Evolutionary conservation across 257 asterid genomes (phyloP), one percentile per base, ranked within the genome.

Genomic region (Dorcoceras hygrometricum): DNA sequence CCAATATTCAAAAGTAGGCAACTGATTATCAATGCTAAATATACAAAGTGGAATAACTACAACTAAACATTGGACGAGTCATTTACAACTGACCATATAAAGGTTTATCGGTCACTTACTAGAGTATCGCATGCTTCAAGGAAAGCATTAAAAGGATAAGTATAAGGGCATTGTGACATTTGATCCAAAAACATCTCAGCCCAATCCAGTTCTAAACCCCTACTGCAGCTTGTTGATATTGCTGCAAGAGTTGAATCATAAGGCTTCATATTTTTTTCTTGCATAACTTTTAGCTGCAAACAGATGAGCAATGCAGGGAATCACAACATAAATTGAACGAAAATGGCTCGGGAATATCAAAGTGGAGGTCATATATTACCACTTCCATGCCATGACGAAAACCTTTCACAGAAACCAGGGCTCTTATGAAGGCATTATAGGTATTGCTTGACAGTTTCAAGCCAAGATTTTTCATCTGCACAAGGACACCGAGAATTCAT

Each of bases 381-480:
- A 80, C 78, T 86, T 92, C 84, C 74, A 87, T 69, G 85, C 87
- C 91, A 66, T 81, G 78, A 63, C 50, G 73, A 62, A 82, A 83
- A 59, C 87, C 83, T 64, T 83, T 80, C 72, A 62, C 75, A 68
- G 85, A 59, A 67, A 82, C 76, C 81, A 82, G 80, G 67, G 89
- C 85, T 80, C 81, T 80, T 67, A 86, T 75, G 73, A 83, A 85
- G 74, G 89, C 95, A 68, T 83, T 83, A 57, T 87, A 92, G 58
- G 85, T 82, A 57, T 72, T 39, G 20, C 76, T 29, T 64, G 98
- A 86, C 50, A 83, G 96, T 79, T 83, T 79, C 81, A 92, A 67
- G 51, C 96, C 96, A 77, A 92, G 87, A 80, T 63, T 76, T 82
- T 83, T 93, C 95, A 89, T 89, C 97, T 92, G 83, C 63, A 18